Base-by-base conservation (phyloP, 139 green algal genomes). In the Picochlorum sp. region DNA sequence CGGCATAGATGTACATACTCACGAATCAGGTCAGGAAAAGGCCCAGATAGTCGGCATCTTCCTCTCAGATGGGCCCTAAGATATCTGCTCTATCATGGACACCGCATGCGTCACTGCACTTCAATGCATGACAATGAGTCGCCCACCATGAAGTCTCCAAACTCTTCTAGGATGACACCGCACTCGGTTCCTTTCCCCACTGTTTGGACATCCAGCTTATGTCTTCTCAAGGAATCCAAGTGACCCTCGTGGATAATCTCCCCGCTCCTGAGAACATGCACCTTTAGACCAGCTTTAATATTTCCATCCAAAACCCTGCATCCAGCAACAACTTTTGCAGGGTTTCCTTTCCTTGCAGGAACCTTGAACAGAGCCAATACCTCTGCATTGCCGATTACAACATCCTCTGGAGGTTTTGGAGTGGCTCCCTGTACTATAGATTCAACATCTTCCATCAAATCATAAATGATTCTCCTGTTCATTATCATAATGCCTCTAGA, bases 101-200 rank as follows among this genome's bases (percentile, higher is more conserved):
- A 41, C 7, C 34, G 8, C 8, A 11, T 41, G 34, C 34, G 8
- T 41, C 34, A 60, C 23, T 44, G 47, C 15, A 79, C 15, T 6
- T 52, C 58, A 52, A 92, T 61, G 59, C 80, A 90, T 60, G 88
- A 59, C 51, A 95, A 52, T 26, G 78, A 62, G 56, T 92, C 85
- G 1, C 87, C 87, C 9, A 58, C 60, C 61, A 81, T 28, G 49
- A 83, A 82, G 44, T 65, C 82, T 14, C 57, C 60, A 24, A 85
- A 91, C 21, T 68, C 83, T 18, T 81, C 75, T 11, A 96, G 69
- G 64, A 85, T 68, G 61, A 94, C 61, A 28, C 89, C 89, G 69
- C 83, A 95, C 78, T 96, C 88, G 0, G 66, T 73, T 54, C 80
- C 80, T 65, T 87, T 76, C 16, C 71, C 83, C 45, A 95, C 88